phyloP scores from a whole-genome alignment of 2,329 filamentous ascomycete species.

The Conoideocrella luteorostrata region DNA sequence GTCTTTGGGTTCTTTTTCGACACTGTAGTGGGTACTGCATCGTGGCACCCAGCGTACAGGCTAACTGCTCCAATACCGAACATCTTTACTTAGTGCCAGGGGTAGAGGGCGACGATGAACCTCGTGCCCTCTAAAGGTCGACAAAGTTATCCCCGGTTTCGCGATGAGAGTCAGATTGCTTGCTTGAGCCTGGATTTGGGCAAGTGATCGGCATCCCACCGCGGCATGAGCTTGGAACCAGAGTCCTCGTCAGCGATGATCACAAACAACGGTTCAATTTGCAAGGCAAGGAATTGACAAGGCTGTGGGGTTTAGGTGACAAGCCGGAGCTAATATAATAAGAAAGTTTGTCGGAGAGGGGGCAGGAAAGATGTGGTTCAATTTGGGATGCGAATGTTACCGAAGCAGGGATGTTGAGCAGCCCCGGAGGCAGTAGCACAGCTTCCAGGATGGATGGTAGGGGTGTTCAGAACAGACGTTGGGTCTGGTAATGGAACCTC shows the following conservation, averaged over 20 bases:
- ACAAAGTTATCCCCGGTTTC: slow-evolving; percentile 5
- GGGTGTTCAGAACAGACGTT: slow-evolving; percentile 8
- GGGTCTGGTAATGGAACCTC: slow-evolving; percentile 3
- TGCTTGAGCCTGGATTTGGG: slow-evolving; percentile 1
- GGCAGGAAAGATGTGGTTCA: slow-evolving; percentile 5
- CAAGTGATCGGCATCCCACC: slow-evolving; percentile 7
- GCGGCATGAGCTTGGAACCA: slow-evolving; percentile 1
- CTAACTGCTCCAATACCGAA: slow-evolving; percentile 15
- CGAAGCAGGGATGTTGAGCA: slow-evolving; percentile 3
- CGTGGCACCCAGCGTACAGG: slow-evolving; percentile 19
- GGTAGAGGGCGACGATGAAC: slow-evolving; percentile 10
- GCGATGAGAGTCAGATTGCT: slow-evolving; percentile 10
- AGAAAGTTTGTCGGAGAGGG: background rate
- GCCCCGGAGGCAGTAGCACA: slow-evolving; percentile 2
- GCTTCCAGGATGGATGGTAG: slow-evolving; percentile 6
- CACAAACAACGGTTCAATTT: background rate
- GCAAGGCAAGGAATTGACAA: background rate
- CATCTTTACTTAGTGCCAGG: slow-evolving; percentile 12
- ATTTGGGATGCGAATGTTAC: slow-evolving; percentile 8
- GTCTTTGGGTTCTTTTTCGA: slow-evolving; percentile 8
- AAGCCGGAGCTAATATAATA: slow-evolving; percentile 7
- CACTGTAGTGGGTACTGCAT: slow-evolving; percentile 12
- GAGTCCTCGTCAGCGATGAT: slow-evolving; percentile 1
- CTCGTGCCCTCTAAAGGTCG: slow-evolving; percentile 10
- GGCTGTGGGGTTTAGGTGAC: slow-evolving; percentile 8